Evolutionary conservation across 164 flowering plant species (phyloP), one percentile per base, ranked within the genome.

Genomic region (Macadamia tetraphylla): DNA sequence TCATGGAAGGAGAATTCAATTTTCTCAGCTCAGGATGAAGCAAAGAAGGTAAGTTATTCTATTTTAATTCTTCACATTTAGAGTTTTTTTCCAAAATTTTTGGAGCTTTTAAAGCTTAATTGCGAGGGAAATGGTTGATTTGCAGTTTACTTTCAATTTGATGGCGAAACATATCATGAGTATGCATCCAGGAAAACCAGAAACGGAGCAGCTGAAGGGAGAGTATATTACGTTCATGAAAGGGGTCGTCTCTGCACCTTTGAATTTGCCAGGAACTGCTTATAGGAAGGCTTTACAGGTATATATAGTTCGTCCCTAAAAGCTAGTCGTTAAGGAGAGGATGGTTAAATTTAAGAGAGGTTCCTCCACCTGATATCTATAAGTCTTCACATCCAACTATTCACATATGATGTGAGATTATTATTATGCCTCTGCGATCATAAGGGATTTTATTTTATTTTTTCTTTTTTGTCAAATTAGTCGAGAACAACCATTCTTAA

Each of bases 111-210:
- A 48, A 10, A 4, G 62, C 31, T 53, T 52, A 32, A 59, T 53
- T 1, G 61, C 48, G 3, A 9, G 10, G 13, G 7, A 51, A 51
- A 6, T 14, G 9, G 1, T 46, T 49, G 0, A 23, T 65, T 48
- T 78, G 78, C 78, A 92, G 98, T 93, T 88, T 60, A 93, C 98
- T 1, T 93, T 93, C 79, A 93, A 93, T 80, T 77, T 93, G 78
- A 93, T 93, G 92, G 98, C 96, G 6, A 87, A 88, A 32, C 86
- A 93, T 69, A 93, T 93, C 42, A 87, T 93, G 98, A 93, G 97
- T 73, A 74, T 91, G 85, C 90, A 91, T 12, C 92, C 97, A 29
- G 92, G 96, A 30, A 72, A 79, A 69, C 75, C 81, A 0, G 97
- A 91, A 72, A 89, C 94, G 0, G 98, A 89, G 86, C 67, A 79